Evolutionary conservation across 2,329 filamentous ascomycete genomes (phyloP).

Genomic region (Mycosphaerella sp.): DNA sequence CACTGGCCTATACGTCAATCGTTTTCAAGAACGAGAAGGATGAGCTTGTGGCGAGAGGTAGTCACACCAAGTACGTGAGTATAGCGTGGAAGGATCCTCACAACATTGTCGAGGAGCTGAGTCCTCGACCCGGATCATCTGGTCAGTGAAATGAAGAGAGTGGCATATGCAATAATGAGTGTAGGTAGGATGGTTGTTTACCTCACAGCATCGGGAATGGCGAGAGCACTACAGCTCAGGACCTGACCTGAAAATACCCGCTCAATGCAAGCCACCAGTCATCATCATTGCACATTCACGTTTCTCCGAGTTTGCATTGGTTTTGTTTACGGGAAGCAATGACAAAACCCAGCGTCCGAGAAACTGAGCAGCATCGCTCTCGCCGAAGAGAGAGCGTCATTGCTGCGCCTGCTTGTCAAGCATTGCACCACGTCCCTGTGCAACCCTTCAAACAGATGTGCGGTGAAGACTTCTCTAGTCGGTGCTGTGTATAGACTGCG

Average conservation of each 20-base stretch:
- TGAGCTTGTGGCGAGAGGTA: slow-evolving; percentile 57
- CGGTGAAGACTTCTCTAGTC: background rate
- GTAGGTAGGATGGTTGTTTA: background rate
- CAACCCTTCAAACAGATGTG: background rate
- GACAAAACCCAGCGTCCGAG: background rate
- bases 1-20: slow-evolving; percentile 35
- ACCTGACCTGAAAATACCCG: background rate
- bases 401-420: background rate
- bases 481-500: background rate
- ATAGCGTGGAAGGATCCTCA: slow-evolving; percentile 56
- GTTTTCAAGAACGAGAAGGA: slow-evolving; percentile 54
- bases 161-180: background rate
- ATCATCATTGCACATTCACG: background rate
- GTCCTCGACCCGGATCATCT: slow-evolving; percentile 29
- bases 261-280: background rate
- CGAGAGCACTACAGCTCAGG: background rate
- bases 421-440: background rate
- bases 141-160: background rate
- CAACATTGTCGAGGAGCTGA: slow-evolving; percentile 55
- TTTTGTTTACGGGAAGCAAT: background rate
- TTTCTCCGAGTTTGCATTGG: too few relatives aligned
- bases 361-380: background rate
- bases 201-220: too few relatives aligned
- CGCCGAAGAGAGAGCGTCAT: background rate
- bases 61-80: slow-evolving; percentile 56